Percentiles rank a stretch among this genome's conserved stretches.
These are phyloP conservation scores for Pinus albicaulis DNA, from an alignment of 75 land plant species.

Conservation along the genomic window DNA sequence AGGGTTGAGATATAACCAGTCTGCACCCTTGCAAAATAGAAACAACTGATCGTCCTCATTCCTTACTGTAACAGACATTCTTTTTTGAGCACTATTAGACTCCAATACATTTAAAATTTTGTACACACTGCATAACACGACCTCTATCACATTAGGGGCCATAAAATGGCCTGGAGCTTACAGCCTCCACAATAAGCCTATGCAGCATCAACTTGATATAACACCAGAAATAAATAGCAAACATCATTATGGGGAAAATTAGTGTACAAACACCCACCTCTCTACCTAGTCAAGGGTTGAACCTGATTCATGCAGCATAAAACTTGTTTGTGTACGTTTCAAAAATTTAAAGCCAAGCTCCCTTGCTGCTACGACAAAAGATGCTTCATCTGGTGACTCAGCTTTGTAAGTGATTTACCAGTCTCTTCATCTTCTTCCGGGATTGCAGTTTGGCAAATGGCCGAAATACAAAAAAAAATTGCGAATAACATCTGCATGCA, in stretches of 20 bases:
- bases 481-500: slow-evolving; percentile 26
- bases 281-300: slow-evolving; percentile 17
- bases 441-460: slow-evolving; percentile 66
- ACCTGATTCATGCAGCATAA: slow-evolving; percentile 44
- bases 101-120: slow-evolving; percentile 56
- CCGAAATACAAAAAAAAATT: slow-evolving; percentile 50
- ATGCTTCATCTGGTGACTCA: slow-evolving; percentile 77
- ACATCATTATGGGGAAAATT: background rate
- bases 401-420: slow-evolving; percentile 50
- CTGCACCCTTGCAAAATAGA: slow-evolving; percentile 66
- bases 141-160: background rate
- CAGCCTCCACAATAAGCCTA: background rate
- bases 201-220: background rate
- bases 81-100: slow-evolving; percentile 53
- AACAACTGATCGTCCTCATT: slow-evolving; percentile 34
- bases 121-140: slow-evolving; percentile 40
- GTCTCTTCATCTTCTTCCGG: slow-evolving; percentile 56
- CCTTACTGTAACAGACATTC: slow-evolving; percentile 66
- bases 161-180: background rate
- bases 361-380: slow-evolving; percentile 72
- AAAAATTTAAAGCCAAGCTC: slow-evolving; percentile 66
- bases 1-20: slow-evolving; percentile 35
- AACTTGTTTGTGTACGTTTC: slow-evolving; percentile 44
- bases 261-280: slow-evolving; percentile 21
- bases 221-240: background rate